Evolutionary conservation across 148 eudicot genomes (phyloP).

Genomic region (Fagopyrum tataricum): DNA sequence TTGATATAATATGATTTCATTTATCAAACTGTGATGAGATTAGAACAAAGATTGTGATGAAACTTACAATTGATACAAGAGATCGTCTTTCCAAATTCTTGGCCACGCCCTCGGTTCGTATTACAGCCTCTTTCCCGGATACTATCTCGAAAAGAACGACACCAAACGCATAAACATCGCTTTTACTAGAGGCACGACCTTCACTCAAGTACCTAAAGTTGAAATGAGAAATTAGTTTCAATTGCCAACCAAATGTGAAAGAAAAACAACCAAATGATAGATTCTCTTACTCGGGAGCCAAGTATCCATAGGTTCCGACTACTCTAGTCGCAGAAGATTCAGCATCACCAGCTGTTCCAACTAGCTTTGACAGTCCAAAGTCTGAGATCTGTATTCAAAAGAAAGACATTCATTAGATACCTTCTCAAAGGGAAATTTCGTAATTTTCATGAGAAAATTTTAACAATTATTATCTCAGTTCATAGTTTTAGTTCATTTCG

Average conservation of each 20-base stretch:
- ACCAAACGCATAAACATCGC: slow-evolving; percentile 95
- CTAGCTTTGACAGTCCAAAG: slow-evolving; percentile 91
- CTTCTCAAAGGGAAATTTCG: neutral
- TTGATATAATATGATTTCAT: too few relatives aligned
- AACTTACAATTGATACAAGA: slow-evolving; percentile 82
- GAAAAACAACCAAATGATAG: neutral
- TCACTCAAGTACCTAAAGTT: slow-evolving; percentile 70
- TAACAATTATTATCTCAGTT: too few relatives aligned
- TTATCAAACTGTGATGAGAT: too few relatives aligned
- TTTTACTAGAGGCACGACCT: slow-evolving; percentile 79
- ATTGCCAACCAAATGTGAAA: neutral
- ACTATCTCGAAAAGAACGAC: slow-evolving; percentile 82
- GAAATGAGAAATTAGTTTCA: neutral
- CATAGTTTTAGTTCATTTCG: too few relatives aligned
- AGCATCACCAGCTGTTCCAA: slow-evolving; percentile 63
- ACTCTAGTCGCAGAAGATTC: slow-evolving; percentile 88
- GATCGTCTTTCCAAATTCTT: slow-evolving; percentile 80
- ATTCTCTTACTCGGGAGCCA: slow-evolving; percentile 89
- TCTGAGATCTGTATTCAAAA: slow-evolving; percentile 61
- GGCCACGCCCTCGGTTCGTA: slow-evolving; percentile 49
- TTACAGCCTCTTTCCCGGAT: slow-evolving; percentile 89
- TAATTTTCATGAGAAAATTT: too few relatives aligned
- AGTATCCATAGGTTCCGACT: slow-evolving; percentile 94
- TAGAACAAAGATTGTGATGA: neutral
- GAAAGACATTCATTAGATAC: slow-evolving; percentile 14